Conservation (phyloP, 495 filamentous ascomycete species). For the Penicillium maclennaniae region DNA sequence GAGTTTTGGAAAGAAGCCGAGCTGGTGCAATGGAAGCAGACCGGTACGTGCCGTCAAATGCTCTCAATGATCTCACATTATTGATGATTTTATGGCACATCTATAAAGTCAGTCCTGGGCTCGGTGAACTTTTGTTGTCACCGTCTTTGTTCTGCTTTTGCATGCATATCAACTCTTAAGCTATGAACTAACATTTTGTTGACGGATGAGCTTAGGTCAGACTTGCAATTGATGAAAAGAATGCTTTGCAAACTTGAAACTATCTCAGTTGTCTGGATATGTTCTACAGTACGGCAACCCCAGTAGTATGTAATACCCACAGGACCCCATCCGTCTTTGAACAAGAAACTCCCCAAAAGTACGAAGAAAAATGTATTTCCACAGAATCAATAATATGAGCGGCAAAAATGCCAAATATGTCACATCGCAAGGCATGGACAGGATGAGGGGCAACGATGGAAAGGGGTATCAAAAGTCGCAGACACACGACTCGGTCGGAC, state of each 20-base stretch:
- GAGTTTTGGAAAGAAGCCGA: no score
- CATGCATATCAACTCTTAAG: no score
- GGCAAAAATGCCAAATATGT: conserved; percentile 1
- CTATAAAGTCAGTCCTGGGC: no score
- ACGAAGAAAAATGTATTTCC: conserved; percentile 16
- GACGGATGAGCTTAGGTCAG: no score
- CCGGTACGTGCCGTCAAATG: no score
- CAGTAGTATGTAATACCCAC: background rate
- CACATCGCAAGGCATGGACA: conserved; percentile 14
- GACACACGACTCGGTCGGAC: conserved; percentile 19
- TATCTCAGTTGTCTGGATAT: background rate
- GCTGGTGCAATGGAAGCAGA: no score
- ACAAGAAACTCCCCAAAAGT: conserved; percentile 5
- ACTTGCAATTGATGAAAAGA: background rate
- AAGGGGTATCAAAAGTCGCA: conserved; percentile 42
- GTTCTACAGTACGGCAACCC: background rate
- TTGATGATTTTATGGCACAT: no score
- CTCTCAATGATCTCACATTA: no score
- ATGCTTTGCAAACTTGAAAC: background rate
- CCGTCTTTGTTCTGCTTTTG: no score
- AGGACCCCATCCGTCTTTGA: conserved; percentile 4
- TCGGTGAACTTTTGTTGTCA: no score
- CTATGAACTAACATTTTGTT: no score
- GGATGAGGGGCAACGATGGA: conserved; percentile 13
- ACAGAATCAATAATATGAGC: conserved; percentile 5